Conservation (phyloP, 768 basidiomycete species). For the Cystobasidium onofrii region DNA sequence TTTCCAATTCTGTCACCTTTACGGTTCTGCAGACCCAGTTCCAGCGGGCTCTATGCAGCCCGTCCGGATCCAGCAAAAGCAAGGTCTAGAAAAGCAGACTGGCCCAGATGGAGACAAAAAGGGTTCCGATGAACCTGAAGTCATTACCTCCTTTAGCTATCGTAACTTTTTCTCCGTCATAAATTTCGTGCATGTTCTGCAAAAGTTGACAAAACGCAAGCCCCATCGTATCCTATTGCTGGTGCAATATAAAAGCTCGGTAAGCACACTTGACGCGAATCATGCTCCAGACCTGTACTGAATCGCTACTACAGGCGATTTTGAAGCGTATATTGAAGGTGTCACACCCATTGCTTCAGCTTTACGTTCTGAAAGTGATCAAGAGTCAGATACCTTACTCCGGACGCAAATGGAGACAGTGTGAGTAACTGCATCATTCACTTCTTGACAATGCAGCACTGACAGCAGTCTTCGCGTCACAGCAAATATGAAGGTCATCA, state of each 20-base stretch:
- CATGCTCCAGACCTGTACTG: slow-evolving; percentile 17
- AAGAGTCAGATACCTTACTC: slow-evolving; percentile 99
- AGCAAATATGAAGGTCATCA: slow-evolving; percentile 99
- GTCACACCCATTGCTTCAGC: slow-evolving; percentile 83
- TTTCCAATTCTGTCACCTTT: slow-evolving; percentile 82
- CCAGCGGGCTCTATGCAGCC: slow-evolving; percentile 57
- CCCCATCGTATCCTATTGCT: slow-evolving; percentile 92
- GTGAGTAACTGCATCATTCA: slow-evolving; percentile 50
- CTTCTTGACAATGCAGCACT: not conserved
- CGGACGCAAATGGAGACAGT: slow-evolving; percentile 94
- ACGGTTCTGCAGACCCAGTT: slow-evolving; percentile 62
- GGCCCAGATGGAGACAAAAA: slow-evolving; percentile 45
- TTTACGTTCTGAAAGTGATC: slow-evolving; percentile 91
- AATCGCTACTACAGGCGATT: slow-evolving; percentile 58
- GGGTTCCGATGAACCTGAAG: slow-evolving; percentile 51
- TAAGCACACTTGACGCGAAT: slow-evolving; percentile 47
- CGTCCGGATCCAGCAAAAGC: slow-evolving; percentile 48
- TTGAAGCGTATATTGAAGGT: slow-evolving; percentile 90
- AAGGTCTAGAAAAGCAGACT: not conserved
- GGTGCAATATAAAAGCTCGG: slow-evolving; percentile 96
- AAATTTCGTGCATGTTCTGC: slow-evolving; percentile 96
- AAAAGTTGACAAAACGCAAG: slow-evolving; percentile 89
- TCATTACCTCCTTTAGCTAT: slow-evolving; percentile 92
- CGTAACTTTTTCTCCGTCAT: slow-evolving; percentile 94
- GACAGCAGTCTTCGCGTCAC: not conserved